These are phyloP conservation scores for Aspergillus intermedius DNA, from an alignment of 2,329 filamentous ascomycete species.

Conservation along the genomic window DNA sequence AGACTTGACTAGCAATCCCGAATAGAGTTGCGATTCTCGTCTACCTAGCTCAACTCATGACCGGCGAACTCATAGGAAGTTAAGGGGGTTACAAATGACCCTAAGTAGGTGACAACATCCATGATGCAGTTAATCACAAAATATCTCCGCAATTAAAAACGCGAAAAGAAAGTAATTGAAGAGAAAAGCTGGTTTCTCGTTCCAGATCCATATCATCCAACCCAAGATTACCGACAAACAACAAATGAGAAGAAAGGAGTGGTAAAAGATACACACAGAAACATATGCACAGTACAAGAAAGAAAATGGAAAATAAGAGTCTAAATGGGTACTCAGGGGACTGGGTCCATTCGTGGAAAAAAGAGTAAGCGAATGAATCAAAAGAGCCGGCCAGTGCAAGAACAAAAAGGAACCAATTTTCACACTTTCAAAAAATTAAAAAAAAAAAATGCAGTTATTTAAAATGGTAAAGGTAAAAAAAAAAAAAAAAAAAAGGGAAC, in stretches of 20 bases:
- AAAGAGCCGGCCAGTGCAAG: slow-evolving; percentile 1
- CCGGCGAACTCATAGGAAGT: no score
- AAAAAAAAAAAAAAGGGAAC: slow-evolving; percentile 14
- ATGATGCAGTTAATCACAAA: slow-evolving; percentile 9
- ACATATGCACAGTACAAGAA: slow-evolving; percentile 3
- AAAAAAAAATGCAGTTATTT: slow-evolving; percentile 22
- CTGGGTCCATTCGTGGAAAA: no score
- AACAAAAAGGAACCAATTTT: slow-evolving; percentile 7
- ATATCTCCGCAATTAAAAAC: background rate
- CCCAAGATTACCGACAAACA: slow-evolving; percentile 1
- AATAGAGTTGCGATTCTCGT: no score
- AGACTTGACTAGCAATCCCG: no score
- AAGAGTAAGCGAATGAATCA: background rate
- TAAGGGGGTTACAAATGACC: no score
- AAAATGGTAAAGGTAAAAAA: slow-evolving; percentile 20
- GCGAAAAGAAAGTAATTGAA: slow-evolving; percentile 1
- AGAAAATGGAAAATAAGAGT: background rate
- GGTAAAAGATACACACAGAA: slow-evolving; percentile 2
- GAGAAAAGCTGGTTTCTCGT: slow-evolving; percentile 1
- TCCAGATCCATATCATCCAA: slow-evolving; percentile 4
- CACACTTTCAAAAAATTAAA: slow-evolving; percentile 20
- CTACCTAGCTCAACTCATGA: no score
- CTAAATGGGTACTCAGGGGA: no score
- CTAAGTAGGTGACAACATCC: slow-evolving; percentile 11
- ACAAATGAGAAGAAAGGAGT: background rate